Evolutionary conservation across 148 eudicot genomes (phyloP).

Genomic region (Heliamphora exappendiculata): DNA sequence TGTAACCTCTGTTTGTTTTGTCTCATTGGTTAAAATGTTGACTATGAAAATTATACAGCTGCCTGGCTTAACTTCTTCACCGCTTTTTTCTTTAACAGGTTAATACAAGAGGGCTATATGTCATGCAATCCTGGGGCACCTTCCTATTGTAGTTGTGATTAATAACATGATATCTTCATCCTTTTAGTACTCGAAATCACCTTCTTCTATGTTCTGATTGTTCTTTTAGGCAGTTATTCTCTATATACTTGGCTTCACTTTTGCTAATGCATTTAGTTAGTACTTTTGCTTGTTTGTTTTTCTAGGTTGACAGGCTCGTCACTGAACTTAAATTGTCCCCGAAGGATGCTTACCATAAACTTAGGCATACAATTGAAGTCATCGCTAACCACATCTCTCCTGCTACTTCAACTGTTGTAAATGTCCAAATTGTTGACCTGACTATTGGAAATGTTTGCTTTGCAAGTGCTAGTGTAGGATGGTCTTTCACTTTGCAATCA

Average conservation of each 20-base stretch:
- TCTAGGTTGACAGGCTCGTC: conserved; percentile 89
- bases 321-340: conserved; percentile 95
- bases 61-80: not conserved
- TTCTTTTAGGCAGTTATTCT: not conserved
- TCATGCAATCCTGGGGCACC: conserved; percentile 89
- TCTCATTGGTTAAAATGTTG: not conserved
- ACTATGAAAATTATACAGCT: not conserved
- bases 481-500: conserved; percentile 95
- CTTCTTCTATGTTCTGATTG: not conserved
- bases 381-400: conserved; percentile 78
- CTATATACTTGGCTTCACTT: not conserved
- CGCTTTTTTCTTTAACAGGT: conserved; percentile 37
- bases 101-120: conserved; percentile 95
- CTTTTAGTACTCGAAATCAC: not conserved
- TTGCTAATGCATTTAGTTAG: no score
- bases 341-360: conserved; percentile 92
- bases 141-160: conserved; percentile 87
- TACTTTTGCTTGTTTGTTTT: not conserved
- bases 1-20: not conserved
- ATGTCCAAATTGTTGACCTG: conserved; percentile 80
- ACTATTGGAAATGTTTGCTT: conserved; percentile 89
- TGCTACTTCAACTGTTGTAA: conserved; percentile 78
- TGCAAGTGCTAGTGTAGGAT: conserved; percentile 94
- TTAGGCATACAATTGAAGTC: conserved; percentile 82
- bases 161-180: conserved; percentile 59